Percentiles rank a stretch among this genome's conserved stretches.
These are phyloP conservation scores for Magnolia officinalis DNA, from an alignment of 164 flowering plant genomes.

Conservation along the genomic window DNA sequence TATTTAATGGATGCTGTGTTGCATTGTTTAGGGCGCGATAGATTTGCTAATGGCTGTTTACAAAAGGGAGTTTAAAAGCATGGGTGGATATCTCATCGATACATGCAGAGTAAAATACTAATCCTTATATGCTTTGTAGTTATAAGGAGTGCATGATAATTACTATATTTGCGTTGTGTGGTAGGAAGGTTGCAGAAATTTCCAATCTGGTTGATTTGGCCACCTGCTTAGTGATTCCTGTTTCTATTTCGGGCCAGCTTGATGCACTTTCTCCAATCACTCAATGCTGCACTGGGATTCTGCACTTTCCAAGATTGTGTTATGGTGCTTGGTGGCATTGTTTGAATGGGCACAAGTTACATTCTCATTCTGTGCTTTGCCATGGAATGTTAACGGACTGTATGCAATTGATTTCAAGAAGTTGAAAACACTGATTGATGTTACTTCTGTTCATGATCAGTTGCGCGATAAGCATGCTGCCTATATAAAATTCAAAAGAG, in stretches of 20 bases:
- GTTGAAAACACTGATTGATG: not conserved
- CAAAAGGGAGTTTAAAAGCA: constrained; percentile 34
- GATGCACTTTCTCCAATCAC: too few relatives aligned
- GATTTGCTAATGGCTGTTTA: constrained; percentile 50
- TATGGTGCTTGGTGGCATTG: not conserved
- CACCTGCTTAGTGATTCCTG: too few relatives aligned
- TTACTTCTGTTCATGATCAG: constrained; percentile 16
- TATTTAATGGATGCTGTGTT: not conserved
- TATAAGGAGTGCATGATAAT: too few relatives aligned
- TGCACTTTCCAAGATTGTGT: not conserved
- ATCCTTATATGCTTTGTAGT: not conserved
- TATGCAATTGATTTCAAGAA: too few relatives aligned
- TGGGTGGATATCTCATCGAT: constrained; percentile 51
- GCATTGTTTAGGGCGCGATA: constrained; percentile 33
- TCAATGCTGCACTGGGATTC: too few relatives aligned
- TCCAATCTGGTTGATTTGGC: too few relatives aligned
- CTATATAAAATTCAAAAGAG: constrained; percentile 37
- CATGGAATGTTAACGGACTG: too few relatives aligned
- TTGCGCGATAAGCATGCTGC: constrained; percentile 24
- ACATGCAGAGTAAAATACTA: constrained; percentile 26
- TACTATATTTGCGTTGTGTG: not conserved
- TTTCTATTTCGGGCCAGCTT: too few relatives aligned
- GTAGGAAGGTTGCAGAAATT: too few relatives aligned
- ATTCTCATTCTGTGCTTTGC: too few relatives aligned
- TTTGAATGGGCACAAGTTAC: too few relatives aligned